A percentile compares a stretch with the other conserved stretches of the same genome.
These are phyloP conservation scores for Linanthus parryae DNA, from an alignment of 148 eudicot genomes.

Conservation along the genomic window DNA sequence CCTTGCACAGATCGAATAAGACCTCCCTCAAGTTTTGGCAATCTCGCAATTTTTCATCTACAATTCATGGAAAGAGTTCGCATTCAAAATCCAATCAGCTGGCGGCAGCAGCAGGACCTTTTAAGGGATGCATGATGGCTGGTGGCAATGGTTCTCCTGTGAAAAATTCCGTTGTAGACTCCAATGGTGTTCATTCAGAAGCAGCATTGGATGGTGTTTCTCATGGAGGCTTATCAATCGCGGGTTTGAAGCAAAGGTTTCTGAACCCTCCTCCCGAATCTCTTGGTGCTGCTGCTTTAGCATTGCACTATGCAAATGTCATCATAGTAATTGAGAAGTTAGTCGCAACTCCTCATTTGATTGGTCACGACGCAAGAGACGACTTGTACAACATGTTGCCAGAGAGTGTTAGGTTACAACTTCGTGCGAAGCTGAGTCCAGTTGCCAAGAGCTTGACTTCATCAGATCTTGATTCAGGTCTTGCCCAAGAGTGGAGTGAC, in stretches of 20 bases:
- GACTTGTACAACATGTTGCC: constrained; percentile 66
- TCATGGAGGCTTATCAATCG: constrained; percentile 6
- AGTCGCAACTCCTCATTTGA: constrained; percentile 53
- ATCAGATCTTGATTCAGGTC: constrained; percentile 33
- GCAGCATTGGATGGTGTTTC: too few species aligned
- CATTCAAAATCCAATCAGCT: constrained; percentile 11
- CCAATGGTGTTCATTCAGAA: constrained; percentile 16
- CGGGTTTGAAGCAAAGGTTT: constrained; percentile 18
- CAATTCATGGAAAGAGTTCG: constrained; percentile 11
- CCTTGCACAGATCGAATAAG: constrained; percentile 26
- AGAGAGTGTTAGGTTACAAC: constrained; percentile 27
- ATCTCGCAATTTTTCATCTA: constrained; percentile 20
- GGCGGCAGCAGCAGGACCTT: constrained; percentile 17
- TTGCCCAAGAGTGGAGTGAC: constrained; percentile 55
- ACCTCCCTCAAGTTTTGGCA: constrained; percentile 25
- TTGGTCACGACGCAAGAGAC: constrained; percentile 55
- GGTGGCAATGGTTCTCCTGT: constrained; percentile 18
- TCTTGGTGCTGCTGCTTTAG: constrained; percentile 55
- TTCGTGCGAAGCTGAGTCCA: constrained; percentile 40
- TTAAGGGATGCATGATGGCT: constrained; percentile 19
- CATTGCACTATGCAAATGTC: constrained; percentile 59
- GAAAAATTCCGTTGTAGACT: constrained; percentile 4
- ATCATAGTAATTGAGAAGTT: constrained; percentile 53
- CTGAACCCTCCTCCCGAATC: constrained; percentile 41
- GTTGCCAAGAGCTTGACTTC: constrained; percentile 30